phyloP scores from a whole-genome alignment of 805 yeast species.

The Candida rishiriensis region DNA sequence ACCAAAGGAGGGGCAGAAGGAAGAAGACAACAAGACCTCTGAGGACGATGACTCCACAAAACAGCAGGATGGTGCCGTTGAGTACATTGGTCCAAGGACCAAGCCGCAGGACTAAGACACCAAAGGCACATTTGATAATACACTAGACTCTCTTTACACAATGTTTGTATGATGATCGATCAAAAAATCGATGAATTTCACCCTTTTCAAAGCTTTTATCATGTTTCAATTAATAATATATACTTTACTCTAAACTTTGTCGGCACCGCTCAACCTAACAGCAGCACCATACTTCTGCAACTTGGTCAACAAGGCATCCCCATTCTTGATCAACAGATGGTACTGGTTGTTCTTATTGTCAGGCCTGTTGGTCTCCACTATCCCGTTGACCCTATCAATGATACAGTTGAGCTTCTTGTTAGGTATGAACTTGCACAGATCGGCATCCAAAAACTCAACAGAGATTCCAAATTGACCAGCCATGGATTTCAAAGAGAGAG shows the following conservation, averaged over 20 bases:
- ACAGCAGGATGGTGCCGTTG: too few species aligned
- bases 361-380: constrained; percentile 92
- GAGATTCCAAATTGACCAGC: constrained; percentile 90
- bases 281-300: constrained; percentile 97
- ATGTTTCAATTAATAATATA: too few species aligned
- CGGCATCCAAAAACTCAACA: constrained; percentile 80
- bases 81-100: too few species aligned
- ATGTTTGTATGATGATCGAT: too few species aligned
- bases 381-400: constrained; percentile 91
- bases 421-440: constrained; percentile 86
- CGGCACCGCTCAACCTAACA: constrained; percentile 91
- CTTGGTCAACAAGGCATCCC: constrained; percentile 88
- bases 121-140: too few species aligned
- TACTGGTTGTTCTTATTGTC: constrained; percentile 95
- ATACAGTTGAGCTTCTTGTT: constrained; percentile 92
- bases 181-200: too few species aligned
- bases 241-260: constrained; percentile 50
- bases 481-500: constrained; percentile 87
- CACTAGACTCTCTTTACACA: too few species aligned
- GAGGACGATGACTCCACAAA: too few species aligned
- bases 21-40: too few species aligned
- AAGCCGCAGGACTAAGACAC: too few species aligned
- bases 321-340: constrained; percentile 81
- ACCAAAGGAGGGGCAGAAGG: too few species aligned
- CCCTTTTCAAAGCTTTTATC: too few species aligned